Percentiles rank a stretch among this genome's conserved stretches.
Conservation (phyloP, 306 rosid species). For the Cucurbita moschata region DNA sequence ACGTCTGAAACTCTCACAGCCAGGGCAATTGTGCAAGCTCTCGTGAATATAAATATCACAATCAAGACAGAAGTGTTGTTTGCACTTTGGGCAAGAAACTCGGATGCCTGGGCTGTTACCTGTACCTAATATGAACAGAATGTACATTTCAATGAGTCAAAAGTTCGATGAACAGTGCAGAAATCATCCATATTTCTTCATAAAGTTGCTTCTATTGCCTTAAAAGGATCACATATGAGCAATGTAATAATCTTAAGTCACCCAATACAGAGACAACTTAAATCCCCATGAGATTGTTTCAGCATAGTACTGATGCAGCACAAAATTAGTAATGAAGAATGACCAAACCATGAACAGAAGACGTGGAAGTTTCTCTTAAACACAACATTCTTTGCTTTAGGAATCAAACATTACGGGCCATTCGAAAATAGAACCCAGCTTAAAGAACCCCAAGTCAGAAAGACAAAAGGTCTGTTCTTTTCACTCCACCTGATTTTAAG, state of each 20-base stretch:
- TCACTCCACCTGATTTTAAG: neutral
- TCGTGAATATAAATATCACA: slow-evolving; percentile 86
- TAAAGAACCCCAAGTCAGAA: neutral
- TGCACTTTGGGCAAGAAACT: slow-evolving; percentile 77
- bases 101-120: slow-evolving; percentile 60
- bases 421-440: neutral
- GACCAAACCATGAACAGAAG: neutral
- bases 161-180: neutral
- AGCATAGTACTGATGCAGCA: neutral
- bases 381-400: neutral
- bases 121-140: slow-evolving; percentile 21
- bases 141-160: neutral
- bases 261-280: neutral
- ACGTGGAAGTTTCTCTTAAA: neutral
- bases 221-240: neutral
- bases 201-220: neutral
- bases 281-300: neutral
- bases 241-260: neutral
- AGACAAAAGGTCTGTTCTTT: neutral
- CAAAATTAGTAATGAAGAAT: neutral
- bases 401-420: neutral
- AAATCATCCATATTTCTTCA: neutral
- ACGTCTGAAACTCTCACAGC: slow-evolving; percentile 74
- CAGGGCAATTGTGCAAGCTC: slow-evolving; percentile 95
- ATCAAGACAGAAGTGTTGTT: slow-evolving; percentile 76